phyloP scores from a whole-genome alignment of 345 rosid species.

The Heritiera littoralis region DNA sequence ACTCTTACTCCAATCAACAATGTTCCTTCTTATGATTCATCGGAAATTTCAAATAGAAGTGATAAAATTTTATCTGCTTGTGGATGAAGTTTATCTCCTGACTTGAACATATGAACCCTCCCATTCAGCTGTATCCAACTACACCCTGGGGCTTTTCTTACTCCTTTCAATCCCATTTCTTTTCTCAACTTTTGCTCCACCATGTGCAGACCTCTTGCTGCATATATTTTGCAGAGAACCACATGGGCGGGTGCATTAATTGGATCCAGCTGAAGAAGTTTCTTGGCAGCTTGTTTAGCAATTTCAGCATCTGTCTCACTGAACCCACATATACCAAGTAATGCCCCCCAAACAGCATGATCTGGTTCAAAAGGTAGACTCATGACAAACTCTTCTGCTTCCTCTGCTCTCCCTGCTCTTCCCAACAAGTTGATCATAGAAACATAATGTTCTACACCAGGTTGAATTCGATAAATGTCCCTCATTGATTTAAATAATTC shows the following conservation, averaged over 20 bases:
- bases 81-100: conserved; percentile 53
- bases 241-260: conserved; percentile 69
- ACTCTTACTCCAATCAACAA: too few species aligned
- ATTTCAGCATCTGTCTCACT: conserved; percentile 40
- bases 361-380: conserved; percentile 41
- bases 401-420: conserved; percentile 51
- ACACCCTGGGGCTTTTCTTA: conserved; percentile 81
- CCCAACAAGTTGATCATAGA: conserved; percentile 55
- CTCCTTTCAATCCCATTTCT: conserved; percentile 71
- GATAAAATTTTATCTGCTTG: conserved; percentile 37
- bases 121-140: conserved; percentile 72
- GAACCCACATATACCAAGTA: conserved; percentile 57
- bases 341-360: conserved; percentile 52
- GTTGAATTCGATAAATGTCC: conserved; percentile 32
- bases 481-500: conserved; percentile 44
- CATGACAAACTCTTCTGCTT: conserved; percentile 51
- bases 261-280: conserved; percentile 62
- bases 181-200: conserved; percentile 63
- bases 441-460: conserved; percentile 48
- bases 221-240: conserved; percentile 64
- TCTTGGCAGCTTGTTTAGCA: conserved; percentile 50
- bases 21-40: conserved; percentile 17
- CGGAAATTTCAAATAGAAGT: conserved; percentile 34
- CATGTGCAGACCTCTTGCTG: conserved; percentile 46
- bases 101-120: conserved; percentile 48